Evolutionary conservation across 2,329 filamentous ascomycete genomes (phyloP), one percentile per base, ranked within the genome.

Genomic region (Colletotrichum cuscutae): DNA sequence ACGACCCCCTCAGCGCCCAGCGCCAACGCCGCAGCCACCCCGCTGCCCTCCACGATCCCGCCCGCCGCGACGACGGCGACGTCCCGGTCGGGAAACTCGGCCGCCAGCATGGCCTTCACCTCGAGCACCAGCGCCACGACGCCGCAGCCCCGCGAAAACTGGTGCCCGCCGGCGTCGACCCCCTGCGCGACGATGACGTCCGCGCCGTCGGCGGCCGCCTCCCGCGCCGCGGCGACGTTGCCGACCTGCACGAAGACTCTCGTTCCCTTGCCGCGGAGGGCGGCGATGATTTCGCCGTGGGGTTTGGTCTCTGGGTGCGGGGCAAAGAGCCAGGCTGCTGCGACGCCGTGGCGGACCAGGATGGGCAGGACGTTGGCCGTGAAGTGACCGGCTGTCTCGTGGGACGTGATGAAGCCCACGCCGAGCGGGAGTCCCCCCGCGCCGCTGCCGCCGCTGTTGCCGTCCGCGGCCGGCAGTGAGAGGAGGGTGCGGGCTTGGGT

Each of bases 271-370:
- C 77, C 76, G 70, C 81, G 81, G 35, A 85, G 73, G 3, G 79
- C 79, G 60, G 77, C 72, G 46, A 87, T 80, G 56, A 87, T 82
- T 63, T 68, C 76, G 7, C 70, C 75, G 65, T 84, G 81, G 12
- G 83, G 82, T 19, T 83, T 81, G 24, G 82, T 78, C 19, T 84
- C 79, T 5, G 83, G 82, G 37, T 83, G 81, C 2, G 90, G 90
- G 3, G 91, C 91, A 77, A 93, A 93, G 59, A 94, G 85, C 92
- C 92, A 94, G 9, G 91, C 84, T 0, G 90, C 91, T 2, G 86
- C 87, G 1, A 91, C 90, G 0, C 80, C 81, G 79, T 90, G 87
- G 72, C 84, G 81, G 28, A 78, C 77, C 22, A 94, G 82, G 13
- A 92, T 75, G 1, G 87, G 86, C 2, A 90, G 78, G 1, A 84